Evolutionary conservation across 768 basidiomycete species (phyloP).

Genomic region (Leccinum boreale): DNA sequence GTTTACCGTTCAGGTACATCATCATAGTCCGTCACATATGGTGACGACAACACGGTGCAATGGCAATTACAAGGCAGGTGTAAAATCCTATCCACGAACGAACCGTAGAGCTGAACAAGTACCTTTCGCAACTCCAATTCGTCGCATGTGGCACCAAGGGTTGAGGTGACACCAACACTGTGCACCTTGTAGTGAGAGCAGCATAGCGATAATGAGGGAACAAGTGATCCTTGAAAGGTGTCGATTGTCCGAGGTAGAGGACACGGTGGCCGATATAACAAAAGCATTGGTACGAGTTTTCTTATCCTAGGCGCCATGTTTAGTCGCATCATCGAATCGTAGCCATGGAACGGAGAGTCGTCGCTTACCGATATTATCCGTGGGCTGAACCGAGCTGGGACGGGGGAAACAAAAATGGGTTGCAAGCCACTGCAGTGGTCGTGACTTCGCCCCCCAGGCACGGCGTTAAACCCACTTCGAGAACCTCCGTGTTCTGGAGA

Average conservation of each 20-base stretch:
- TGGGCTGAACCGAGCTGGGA: constrained; percentile 53
- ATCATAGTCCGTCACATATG: constrained; percentile 44
- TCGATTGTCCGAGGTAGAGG: constrained; percentile 56
- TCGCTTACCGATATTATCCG: constrained; percentile 41
- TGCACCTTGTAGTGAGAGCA: constrained; percentile 65
- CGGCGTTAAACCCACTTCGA: neutral
- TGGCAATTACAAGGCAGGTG: neutral
- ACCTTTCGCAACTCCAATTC: constrained; percentile 70
- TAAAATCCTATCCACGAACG: neutral
- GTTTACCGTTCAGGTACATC: constrained; percentile 56
- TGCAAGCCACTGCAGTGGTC: neutral
- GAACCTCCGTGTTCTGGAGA: neutral
- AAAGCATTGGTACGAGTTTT: constrained; percentile 81
- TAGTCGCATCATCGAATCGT: constrained; percentile 57
- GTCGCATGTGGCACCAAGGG: constrained; percentile 86
- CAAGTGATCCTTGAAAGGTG: constrained; percentile 84
- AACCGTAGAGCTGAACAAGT: constrained; percentile 70
- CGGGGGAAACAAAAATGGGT: neutral
- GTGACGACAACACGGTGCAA: neutral
- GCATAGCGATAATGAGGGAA: constrained; percentile 86
- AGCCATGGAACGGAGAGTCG: neutral
- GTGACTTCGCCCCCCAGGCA: neutral
- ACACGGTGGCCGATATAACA: constrained; percentile 83
- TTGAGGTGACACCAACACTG: constrained; percentile 88
- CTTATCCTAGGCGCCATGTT: constrained; percentile 82